A percentile compares a stretch with the other conserved stretches of the same genome.
Evolutionary conservation across 768 basidiomycete genomes (phyloP).

Genomic region (Tremella fuciformis): DNA sequence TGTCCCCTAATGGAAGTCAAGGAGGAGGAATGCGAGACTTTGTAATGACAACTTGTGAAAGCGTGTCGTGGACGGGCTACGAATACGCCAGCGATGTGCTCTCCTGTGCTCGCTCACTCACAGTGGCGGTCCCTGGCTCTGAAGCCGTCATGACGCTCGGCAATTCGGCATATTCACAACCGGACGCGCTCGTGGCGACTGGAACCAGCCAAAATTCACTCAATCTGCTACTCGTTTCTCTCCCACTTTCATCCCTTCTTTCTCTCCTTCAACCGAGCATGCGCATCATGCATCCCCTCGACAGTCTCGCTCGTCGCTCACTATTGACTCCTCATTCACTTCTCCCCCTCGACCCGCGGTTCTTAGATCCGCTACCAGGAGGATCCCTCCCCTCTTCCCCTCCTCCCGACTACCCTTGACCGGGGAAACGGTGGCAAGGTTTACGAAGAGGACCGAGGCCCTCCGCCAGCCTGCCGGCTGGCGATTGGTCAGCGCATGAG

Average conservation of each 20-base stretch:
- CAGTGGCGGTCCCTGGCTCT: too few species aligned
- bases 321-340: conserved; percentile 9
- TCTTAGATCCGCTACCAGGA: conserved; percentile 51
- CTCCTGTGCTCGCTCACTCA: too few species aligned
- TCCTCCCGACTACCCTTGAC: background rate
- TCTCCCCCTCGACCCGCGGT: conserved; percentile 39
- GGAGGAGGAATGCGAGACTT: too few species aligned
- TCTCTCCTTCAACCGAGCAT: conserved; percentile 1
- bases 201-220: too few species aligned
- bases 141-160: too few species aligned
- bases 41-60: too few species aligned
- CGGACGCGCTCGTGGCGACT: too few species aligned
- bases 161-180: too few species aligned
- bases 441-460: conserved; percentile 12
- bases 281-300: conserved; percentile 8
- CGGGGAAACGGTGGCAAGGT: background rate
- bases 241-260: background rate
- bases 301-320: background rate
- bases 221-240: too few species aligned
- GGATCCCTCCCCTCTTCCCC: conserved; percentile 19
- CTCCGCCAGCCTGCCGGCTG: conserved; percentile 48
- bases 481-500: conserved; percentile 50
- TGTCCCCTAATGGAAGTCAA: too few species aligned
- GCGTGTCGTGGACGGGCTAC: too few species aligned
- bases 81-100: too few species aligned